A percentile compares a stretch with the other conserved stretches of the same genome.
Conservation (phyloP, 257 asterid species). For the Plantago major region DNA sequence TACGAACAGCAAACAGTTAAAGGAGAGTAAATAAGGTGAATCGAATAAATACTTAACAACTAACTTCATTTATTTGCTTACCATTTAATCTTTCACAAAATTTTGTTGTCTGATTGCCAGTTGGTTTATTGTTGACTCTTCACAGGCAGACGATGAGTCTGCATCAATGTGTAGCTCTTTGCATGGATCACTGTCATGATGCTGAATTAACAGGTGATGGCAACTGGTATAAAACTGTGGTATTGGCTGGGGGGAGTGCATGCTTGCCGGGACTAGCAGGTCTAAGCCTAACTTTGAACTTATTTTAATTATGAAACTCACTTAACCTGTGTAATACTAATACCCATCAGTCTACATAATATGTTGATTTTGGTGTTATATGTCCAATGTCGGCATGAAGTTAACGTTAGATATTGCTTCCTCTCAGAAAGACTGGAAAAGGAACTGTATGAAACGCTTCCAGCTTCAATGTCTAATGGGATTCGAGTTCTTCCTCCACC, state of each 20-base stretch:
- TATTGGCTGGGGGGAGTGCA: constrained; percentile 84
- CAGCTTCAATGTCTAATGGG: constrained; percentile 46
- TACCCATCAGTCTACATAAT: neutral
- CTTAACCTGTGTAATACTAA: constrained; percentile 5
- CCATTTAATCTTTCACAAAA: neutral
- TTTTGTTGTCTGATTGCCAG: constrained; percentile 9
- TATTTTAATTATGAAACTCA: constrained; percentile 5
- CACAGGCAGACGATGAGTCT: constrained; percentile 84
- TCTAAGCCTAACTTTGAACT: constrained; percentile 20
- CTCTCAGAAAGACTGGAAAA: constrained; percentile 80
- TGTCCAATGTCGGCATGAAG: constrained; percentile 14
- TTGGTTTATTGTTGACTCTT: constrained; percentile 17
- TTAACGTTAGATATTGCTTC: constrained; percentile 17
- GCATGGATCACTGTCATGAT: constrained; percentile 90
- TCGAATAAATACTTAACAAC: constrained; percentile 15
- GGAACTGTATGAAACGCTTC: constrained; percentile 53
- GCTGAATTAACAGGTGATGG: constrained; percentile 69
- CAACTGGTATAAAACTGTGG: constrained; percentile 82
- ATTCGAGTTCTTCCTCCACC: constrained; percentile 83
- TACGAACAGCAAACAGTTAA: constrained; percentile 9
- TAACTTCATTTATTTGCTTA: neutral
- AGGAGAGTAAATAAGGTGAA: neutral
- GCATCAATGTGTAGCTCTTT: constrained; percentile 80
- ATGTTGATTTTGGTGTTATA: constrained; percentile 4
- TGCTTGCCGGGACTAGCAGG: constrained; percentile 99